Base-by-base conservation (phyloP, 169 alveolate genomes). In the Ichthyophthirius multifiliis region DNA sequence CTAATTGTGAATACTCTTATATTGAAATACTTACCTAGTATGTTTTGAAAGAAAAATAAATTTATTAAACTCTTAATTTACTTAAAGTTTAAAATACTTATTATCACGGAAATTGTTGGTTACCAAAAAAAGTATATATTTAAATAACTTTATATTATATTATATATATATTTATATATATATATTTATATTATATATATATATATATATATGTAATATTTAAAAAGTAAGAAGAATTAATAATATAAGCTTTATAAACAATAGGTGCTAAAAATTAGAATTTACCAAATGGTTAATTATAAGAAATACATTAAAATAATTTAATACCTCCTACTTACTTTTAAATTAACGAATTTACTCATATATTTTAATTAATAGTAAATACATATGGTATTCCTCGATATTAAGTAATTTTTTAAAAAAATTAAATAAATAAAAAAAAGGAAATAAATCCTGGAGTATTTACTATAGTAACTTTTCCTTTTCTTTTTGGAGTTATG, bases 401-500 rank as follows among this genome's bases (percentile, higher is more conserved):
- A 65, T 43, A 45, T 44, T 39, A 74, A 75, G 44, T 74, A 64
- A 37, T 45, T 46, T 39, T 20, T 20, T 37, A 35, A 55, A 75
- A 43, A 37, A 44, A 37, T 47, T 27, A 87, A 82, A 78, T 89
- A 82, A 32, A 97, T 98, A 95, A 98, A 74, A 98, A 98, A 83
- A 97, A 97, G 84, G 99, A 98, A 85, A 97, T 97, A 9, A 98
- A 98, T 82, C 99, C 99, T 2, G 99, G 99, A 43, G 93, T 98
- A 23, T 96, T 98, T 74, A 97, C 99, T n/a, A 90, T 96, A 20
- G 97, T 98, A 44, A 96, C 99, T 4, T 98, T 99, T 90, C 99
- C 99, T 13, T 99, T 99, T 93, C 89, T 98, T 75, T 99, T 98
- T 90, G 99, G 99, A 9, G 97, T 99, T 34, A 99, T 99, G 99